A percentile compares a stretch with the other conserved stretches of the same genome.
Evolutionary conservation across 129 eudicot genomes (phyloP).

Genomic region (Centaurea solstitialis): DNA sequence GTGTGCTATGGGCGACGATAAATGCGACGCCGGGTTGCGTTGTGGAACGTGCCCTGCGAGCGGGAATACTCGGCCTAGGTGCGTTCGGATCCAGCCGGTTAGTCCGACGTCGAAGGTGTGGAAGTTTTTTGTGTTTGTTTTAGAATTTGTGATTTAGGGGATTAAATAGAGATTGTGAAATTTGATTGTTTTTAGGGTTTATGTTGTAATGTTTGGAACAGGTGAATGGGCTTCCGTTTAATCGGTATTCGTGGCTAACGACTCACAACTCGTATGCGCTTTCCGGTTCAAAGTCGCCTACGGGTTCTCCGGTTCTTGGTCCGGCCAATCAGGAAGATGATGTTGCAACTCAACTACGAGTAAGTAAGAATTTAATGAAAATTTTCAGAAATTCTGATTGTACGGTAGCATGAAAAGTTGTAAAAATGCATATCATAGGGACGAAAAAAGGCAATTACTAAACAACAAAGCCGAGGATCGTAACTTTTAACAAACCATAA

Average conservation of each 20-base stretch:
- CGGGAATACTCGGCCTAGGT: constrained; percentile 85
- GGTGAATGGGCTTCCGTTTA: constrained; percentile 90
- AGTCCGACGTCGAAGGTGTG: constrained; percentile 65
- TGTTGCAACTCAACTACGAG: constrained; percentile 75
- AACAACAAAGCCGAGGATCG: no score
- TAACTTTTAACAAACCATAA: no score
- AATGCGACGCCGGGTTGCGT: constrained; percentile 60
- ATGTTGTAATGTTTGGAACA: constrained; percentile 22
- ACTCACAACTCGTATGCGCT: constrained; percentile 86
- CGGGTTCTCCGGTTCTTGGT: constrained; percentile 60
- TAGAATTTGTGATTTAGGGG: not conserved
- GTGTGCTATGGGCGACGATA: constrained; percentile 41
- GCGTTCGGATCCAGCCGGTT: constrained; percentile 66
- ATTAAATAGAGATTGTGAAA: not conserved
- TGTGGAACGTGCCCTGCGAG: constrained; percentile 83
- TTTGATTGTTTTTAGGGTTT: not conserved
- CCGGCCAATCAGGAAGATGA: constrained; percentile 91
- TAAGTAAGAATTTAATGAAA: constrained; percentile 22
- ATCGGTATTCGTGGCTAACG: constrained; percentile 88
- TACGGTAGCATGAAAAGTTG: no score
- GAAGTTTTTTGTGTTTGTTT: not conserved
- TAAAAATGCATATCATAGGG: no score
- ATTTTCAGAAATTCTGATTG: no score
- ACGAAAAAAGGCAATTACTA: no score
- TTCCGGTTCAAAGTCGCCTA: constrained; percentile 52